These are phyloP conservation scores for Colletotrichum godetiae DNA, from an alignment of 2,329 filamentous ascomycete species.

Conservation along the genomic window DNA sequence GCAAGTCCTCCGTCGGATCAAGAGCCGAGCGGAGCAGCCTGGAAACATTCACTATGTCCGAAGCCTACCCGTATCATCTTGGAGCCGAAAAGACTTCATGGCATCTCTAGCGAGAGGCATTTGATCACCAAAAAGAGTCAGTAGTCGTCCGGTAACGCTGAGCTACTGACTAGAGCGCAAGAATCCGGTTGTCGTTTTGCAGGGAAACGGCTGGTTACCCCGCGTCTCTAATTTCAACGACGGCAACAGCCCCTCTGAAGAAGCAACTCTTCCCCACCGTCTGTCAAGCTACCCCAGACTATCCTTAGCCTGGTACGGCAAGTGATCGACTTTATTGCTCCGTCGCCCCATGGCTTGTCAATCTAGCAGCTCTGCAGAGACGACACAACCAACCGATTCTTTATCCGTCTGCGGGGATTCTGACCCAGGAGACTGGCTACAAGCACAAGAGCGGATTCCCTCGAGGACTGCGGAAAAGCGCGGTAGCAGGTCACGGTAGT, in stretches of 20 bases:
- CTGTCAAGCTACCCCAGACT: background rate
- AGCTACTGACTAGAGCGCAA: background rate
- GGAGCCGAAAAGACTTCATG: background rate
- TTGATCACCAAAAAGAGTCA: background rate
- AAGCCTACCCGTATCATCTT: too few relatives aligned
- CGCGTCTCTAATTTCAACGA: background rate
- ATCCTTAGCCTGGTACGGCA: slow-evolving; percentile 2
- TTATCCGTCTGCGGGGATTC: background rate
- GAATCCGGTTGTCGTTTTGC: background rate
- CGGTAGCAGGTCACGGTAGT: slow-evolving; percentile 24
- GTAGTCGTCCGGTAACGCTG: too few relatives aligned
- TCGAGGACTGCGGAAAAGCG: background rate
- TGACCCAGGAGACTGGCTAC: background rate
- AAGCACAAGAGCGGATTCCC: slow-evolving; percentile 8
- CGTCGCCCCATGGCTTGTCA: background rate
- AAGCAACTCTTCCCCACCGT: slow-evolving; percentile 14
- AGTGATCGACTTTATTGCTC: slow-evolving; percentile 1
- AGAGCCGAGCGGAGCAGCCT: too few relatives aligned
- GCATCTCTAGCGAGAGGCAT: background rate
- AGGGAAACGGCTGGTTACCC: background rate
- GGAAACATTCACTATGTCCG: too few relatives aligned
- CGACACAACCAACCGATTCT: slow-evolving; percentile 1
- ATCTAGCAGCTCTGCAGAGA: background rate
- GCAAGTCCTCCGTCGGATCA: too few relatives aligned
- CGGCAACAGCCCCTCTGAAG: slow-evolving; percentile 15